These are phyloP conservation scores for Exobasidium cylindrosporum DNA, from an alignment of 1,284 basidiomycete species.

Conservation along the genomic window DNA sequence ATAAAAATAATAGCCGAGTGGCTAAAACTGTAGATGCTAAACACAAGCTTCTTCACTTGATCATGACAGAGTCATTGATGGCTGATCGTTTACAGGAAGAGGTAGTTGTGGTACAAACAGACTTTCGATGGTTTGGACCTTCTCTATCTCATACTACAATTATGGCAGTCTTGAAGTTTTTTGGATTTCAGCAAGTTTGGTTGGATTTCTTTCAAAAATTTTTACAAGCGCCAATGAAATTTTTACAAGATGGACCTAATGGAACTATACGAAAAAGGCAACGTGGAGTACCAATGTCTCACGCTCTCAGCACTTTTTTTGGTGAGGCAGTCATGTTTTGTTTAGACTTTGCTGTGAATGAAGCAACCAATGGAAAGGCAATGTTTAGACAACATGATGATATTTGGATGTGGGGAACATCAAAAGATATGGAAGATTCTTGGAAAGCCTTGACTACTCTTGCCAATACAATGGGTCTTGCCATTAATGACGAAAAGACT, in stretches of 20 bases:
- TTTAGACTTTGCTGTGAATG: neutral
- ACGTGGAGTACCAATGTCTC: neutral
- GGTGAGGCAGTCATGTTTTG: neutral
- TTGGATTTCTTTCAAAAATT: neutral
- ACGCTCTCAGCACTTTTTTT: neutral
- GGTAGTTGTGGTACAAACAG: neutral
- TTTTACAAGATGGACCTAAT: neutral
- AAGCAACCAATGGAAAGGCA: neutral
- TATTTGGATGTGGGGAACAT: neutral
- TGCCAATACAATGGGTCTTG: neutral
- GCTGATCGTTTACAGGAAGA: neutral
- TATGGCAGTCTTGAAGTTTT: neutral
- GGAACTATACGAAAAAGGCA: neutral
- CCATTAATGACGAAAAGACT: neutral
- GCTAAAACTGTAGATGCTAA: neutral
- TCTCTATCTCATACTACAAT: constrained; percentile 4
- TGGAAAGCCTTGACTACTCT: neutral
- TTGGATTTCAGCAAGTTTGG: constrained; percentile 1
- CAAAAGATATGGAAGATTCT: neutral
- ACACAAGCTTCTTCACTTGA: neutral
- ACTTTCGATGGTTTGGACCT: constrained; percentile 4
- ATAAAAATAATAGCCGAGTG: neutral
- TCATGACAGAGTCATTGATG: neutral
- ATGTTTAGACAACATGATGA: neutral
- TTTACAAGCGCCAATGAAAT: neutral